Evolutionary conservation across 805 yeast genomes (phyloP).

Genomic region (Lachancea fermentati): DNA sequence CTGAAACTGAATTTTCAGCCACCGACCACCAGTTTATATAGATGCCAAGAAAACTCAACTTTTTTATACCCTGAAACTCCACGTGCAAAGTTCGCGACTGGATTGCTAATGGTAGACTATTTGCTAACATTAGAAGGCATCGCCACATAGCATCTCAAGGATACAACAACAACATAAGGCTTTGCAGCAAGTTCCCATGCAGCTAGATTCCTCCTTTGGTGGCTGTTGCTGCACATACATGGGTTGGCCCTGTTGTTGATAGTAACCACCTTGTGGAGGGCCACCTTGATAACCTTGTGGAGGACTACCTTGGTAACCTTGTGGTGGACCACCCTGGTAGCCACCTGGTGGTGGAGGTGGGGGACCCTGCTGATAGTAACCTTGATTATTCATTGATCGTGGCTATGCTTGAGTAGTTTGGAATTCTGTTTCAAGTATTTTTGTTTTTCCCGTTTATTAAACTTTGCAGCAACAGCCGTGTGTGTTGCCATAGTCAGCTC

Average conservation of each 20-base stretch:
- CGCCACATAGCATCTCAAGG: constrained; percentile 27
- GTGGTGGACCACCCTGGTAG: constrained; percentile 22
- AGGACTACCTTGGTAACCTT: constrained; percentile 23
- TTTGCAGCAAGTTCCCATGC: constrained; percentile 29
- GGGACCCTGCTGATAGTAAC: constrained; percentile 25
- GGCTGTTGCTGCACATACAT: constrained; percentile 28
- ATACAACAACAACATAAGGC: constrained; percentile 30
- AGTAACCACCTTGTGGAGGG: constrained; percentile 25
- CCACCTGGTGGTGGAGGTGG: constrained; percentile 23
- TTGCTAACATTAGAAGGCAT: no score
- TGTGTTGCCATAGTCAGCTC: no score
- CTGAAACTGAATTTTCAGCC: no score
- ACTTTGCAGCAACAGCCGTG: no score
- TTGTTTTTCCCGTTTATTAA: neutral
- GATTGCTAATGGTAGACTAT: no score
- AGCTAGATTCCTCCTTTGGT: constrained; percentile 20
- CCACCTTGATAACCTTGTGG: constrained; percentile 24
- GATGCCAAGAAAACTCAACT: no score
- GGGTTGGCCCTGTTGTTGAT: constrained; percentile 29
- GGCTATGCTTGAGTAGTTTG: no score
- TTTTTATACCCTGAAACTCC: no score
- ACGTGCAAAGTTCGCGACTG: no score
- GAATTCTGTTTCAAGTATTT: no score
- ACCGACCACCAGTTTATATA: no score
- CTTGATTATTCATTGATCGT: constrained; percentile 13